A percentile compares a stretch with the other conserved stretches of the same genome.
Evolutionary conservation across 345 rosid species (phyloP).

Genomic region (Cardamine chenopodiifolia): DNA sequence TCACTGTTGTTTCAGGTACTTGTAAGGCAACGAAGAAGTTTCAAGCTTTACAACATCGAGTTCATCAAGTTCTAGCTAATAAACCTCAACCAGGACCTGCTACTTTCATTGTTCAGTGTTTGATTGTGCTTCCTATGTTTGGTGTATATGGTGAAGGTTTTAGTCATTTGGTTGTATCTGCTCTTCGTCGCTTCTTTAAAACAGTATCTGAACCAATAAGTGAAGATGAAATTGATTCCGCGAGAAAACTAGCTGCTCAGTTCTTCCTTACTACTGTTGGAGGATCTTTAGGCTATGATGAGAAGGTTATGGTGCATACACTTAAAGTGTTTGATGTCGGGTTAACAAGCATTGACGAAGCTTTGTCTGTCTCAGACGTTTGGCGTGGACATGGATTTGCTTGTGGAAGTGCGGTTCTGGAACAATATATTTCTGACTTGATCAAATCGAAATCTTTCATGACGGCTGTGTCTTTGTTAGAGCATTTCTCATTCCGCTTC

Average conservation of each 20-base stretch:
- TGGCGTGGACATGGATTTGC: slow-evolving; percentile 40
- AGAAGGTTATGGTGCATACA: slow-evolving; percentile 59
- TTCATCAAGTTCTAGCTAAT: slow-evolving; percentile 57
- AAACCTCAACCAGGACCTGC: slow-evolving; percentile 80
- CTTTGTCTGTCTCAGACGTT: slow-evolving; percentile 42
- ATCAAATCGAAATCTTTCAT: slow-evolving; percentile 67
- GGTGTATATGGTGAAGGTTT: slow-evolving; percentile 74
- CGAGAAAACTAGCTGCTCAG: slow-evolving; percentile 63
- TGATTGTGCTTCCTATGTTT: slow-evolving; percentile 72
- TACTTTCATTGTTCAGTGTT: slow-evolving; percentile 65
- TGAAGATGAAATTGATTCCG: slow-evolving; percentile 48
- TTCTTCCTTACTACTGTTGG: slow-evolving; percentile 58
- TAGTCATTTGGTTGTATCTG: slow-evolving; percentile 83
- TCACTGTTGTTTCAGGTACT: slow-evolving; percentile 53
- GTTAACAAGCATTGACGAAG: slow-evolving; percentile 59
- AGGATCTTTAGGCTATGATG: slow-evolving; percentile 62
- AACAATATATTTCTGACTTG: slow-evolving; percentile 57
- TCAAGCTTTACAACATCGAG: slow-evolving; percentile 71
- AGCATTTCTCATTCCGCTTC: slow-evolving; percentile 75
- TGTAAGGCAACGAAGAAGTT: slow-evolving; percentile 75
- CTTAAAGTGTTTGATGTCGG: slow-evolving; percentile 64
- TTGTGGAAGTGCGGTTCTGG: slow-evolving; percentile 53
- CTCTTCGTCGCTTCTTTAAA: slow-evolving; percentile 69
- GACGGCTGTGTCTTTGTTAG: slow-evolving; percentile 76
- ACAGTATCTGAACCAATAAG: slow-evolving; percentile 29